Percentiles rank a stretch among this genome's conserved stretches.
phyloP scores from a whole-genome alignment of 2,329 filamentous ascomycete species.

The Trichoderma sp. region DNA sequence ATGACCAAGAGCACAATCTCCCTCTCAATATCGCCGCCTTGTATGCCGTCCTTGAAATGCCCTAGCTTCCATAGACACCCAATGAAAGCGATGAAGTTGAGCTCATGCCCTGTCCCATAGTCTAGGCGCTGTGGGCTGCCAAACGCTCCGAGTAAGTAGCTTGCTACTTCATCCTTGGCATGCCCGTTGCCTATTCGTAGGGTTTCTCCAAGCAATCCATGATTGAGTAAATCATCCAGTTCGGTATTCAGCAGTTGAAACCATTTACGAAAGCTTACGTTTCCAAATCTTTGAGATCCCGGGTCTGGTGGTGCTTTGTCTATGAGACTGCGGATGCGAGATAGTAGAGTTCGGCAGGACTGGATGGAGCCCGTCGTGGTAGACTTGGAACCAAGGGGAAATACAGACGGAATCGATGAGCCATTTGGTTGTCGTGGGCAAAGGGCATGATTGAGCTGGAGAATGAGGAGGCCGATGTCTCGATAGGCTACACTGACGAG shows the following conservation, averaged over 20 bases:
- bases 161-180: slow-evolving; percentile 64
- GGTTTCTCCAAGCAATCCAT: slow-evolving; percentile 31
- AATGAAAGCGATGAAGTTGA: slow-evolving; percentile 91
- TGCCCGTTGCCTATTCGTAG: slow-evolving; percentile 36
- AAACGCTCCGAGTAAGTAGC: slow-evolving; percentile 81
- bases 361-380: slow-evolving; percentile 53
- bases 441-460: slow-evolving; percentile 86
- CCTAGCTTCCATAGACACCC: slow-evolving; percentile 88
- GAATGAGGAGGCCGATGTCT: slow-evolving; percentile 80
- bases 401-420: slow-evolving; percentile 37
- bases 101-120: slow-evolving; percentile 93
- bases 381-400: slow-evolving; percentile 40
- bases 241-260: slow-evolving; percentile 63
- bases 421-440: slow-evolving; percentile 62
- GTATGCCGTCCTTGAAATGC: slow-evolving; percentile 60
- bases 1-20: slow-evolving; percentile 78
- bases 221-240: slow-evolving; percentile 38
- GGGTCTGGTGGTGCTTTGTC: slow-evolving; percentile 78
- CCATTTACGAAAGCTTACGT: slow-evolving; percentile 87
- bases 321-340: slow-evolving; percentile 62
- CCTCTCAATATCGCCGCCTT: slow-evolving; percentile 62
- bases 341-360: slow-evolving; percentile 64
- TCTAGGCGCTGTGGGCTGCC: slow-evolving; percentile 87
- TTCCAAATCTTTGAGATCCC: slow-evolving; percentile 87
- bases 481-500: slow-evolving; percentile 77